Evolutionary conservation across 345 rosid genomes (phyloP), one percentile per base, ranked within the genome.

Genomic region (Arabis alpina): DNA sequence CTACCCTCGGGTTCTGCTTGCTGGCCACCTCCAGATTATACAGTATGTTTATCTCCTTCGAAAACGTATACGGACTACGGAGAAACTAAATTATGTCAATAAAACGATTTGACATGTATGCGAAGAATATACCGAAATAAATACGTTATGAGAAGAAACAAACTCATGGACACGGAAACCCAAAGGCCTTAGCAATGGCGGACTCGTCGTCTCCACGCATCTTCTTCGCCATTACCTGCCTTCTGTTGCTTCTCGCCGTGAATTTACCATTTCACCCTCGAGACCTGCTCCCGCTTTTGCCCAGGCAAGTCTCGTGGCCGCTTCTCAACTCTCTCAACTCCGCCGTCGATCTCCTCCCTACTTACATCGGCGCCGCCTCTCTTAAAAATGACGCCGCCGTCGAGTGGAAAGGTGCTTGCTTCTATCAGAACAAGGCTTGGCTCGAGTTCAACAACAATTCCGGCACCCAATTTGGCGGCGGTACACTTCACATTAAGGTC

Each of bases 401-500:
- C 0, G 72, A 75, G 55, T 93, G 98, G 98, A 93, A 91, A 66
- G 97, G 99, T 39, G 94, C 99, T 10, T 94, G 99, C 79, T 94
- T 94, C 52, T 86, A 83, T 61, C 23, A 89, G 50, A 89, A 83
- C 80, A 68, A 47, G 11, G 96, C 97, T 36, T 86, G 95, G 99
- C 80, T 94, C 74, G 97, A 94, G 88, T 86, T 94, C 72, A 87
- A 90, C 64, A 93, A 90, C 70, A 83, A 91, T 74, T 82, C 83
- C 30, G 97, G 88, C 16, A 76, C 83, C 58, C 80, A 88, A 62
- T 91, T 87, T 25, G 97, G 99, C 12, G 97, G 99, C 3, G 97
- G 99, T 1, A 89, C 96, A 27, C 90, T 94, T 70, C 96, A 91
- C 71, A 70, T 93, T 53, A 75, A 91, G 97, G 98, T 93, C 95